These are phyloP conservation scores for Lepidium campestre DNA, from an alignment of 441 rosid genomes.

Conservation along the genomic window DNA sequence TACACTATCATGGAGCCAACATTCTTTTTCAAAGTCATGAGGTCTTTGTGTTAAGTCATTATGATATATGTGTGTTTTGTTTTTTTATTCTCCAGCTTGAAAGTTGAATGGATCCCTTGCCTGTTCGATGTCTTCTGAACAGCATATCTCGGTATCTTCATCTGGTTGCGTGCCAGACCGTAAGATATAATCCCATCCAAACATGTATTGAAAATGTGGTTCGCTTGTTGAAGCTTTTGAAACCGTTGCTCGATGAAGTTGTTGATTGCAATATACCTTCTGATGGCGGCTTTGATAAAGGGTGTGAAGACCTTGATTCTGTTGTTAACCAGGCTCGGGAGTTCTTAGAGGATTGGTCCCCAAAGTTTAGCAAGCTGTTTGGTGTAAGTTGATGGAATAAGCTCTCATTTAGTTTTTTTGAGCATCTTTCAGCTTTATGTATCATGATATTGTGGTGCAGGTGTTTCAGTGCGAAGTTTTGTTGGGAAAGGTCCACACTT, in stretches of 20 bases:
- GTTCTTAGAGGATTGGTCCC: constrained; percentile 68
- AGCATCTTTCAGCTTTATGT: not conserved
- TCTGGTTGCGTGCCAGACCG: constrained; percentile 74
- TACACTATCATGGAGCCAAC: not conserved
- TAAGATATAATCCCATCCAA: constrained; percentile 44
- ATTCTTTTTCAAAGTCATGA: not conserved
- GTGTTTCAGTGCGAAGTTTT: constrained; percentile 51
- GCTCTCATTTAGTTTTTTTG: not conserved
- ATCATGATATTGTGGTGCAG: constrained; percentile 27
- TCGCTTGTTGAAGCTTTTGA: constrained; percentile 59
- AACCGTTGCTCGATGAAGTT: constrained; percentile 68
- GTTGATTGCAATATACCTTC: constrained; percentile 52
- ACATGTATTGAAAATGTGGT: constrained; percentile 51
- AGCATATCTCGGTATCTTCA: constrained; percentile 82
- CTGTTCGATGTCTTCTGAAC: constrained; percentile 67
- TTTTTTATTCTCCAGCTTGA: constrained; percentile 3
- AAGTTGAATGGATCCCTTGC: constrained; percentile 51
- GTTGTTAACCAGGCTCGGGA: constrained; percentile 73
- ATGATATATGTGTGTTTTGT: constrained; percentile 12
- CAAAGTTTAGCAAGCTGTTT: constrained; percentile 66
- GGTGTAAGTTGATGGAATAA: constrained; percentile 42
- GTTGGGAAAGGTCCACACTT: constrained; percentile 48
- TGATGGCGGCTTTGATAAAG: constrained; percentile 48
- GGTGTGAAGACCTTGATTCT: constrained; percentile 67
- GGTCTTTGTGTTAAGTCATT: not conserved